Base-by-base conservation (phyloP, 345 rosid species). In the Sisymbrium altissimum region DNA sequence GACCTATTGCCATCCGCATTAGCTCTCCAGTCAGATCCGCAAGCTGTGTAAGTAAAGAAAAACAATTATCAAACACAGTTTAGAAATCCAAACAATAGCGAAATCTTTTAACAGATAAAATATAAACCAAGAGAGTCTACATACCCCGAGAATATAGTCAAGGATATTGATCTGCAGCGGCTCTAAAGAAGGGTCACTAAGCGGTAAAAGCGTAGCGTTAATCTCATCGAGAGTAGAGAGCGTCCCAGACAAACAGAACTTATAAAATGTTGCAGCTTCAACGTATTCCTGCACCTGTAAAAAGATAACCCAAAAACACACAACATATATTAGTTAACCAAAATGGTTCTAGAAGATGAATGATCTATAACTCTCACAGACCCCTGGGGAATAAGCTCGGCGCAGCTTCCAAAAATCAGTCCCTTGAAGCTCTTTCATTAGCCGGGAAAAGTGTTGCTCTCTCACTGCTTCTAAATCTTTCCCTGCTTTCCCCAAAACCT, bases 1-100 rank as follows among this genome's bases (percentile, higher is more conserved):
- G 81, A 64, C 97, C 94, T 39, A 95, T 90, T 7, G 99, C 99
- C 88, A 95, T 74, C 49, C 98, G 70, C 99, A 95, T 95, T 75
- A 95, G 82, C 79, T 95, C 99, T 77, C 99, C 99, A 29, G 99
- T 95, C 84, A 92, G 74, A 79, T 95, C 99, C 17, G 99, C 97
- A 81, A 95, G 85, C 97, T 95, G 71, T 30, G 72, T 45, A 76
- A 29, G 60, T 61, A 23, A 64, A 49, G 44, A 43, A 30, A 52
- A 53, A 32, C 50, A 60, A 46, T 9, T 41, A 70, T 6, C 77
- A 56, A 50, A 21, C 27, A 44, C 29, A 45, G 11, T 2, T 1
- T 5, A 25, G 4, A 49, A 11, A 65, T 46, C 52, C 17, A 55
- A 55, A 44, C 29, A 44, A 12, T 15, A 33, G 7, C 0, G 32